phyloP scores from a whole-genome alignment of 371 early-diverging fungal genomes.

The Chytridium lagenaria region DNA sequence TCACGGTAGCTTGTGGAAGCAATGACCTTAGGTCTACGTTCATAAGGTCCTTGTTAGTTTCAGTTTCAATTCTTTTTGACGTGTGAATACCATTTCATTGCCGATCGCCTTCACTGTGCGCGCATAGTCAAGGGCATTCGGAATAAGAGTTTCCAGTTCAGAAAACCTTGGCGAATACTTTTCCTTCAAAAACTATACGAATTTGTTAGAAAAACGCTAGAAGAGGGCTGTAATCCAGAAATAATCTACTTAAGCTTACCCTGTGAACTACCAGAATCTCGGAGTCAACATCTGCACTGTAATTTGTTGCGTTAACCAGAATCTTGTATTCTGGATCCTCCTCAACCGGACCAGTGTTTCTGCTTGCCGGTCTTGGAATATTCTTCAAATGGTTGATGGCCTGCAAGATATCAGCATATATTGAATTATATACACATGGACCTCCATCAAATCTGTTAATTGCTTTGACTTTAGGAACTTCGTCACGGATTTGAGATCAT shows the following conservation, averaged over 20 bases:
- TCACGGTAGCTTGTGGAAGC: constrained; percentile 83
- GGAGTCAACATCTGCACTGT: constrained; percentile 84
- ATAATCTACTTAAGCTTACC: constrained; percentile 50
- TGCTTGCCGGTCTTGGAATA: constrained; percentile 24
- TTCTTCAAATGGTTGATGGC: constrained; percentile 39
- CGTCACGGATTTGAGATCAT: constrained; percentile 37
- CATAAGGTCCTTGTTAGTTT: constrained; percentile 45
- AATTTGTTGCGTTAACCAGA: constrained; percentile 86
- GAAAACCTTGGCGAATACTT: constrained; percentile 88
- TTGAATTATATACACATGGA: neutral
- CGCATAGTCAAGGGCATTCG: constrained; percentile 88
- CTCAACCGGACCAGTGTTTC: constrained; percentile 52
- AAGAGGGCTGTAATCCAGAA: neutral
- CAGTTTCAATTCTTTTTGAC: neutral
- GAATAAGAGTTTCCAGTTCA: constrained; percentile 88
- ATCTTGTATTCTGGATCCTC: constrained; percentile 84
- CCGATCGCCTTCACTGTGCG: constrained; percentile 87
- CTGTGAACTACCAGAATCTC: constrained; percentile 88
- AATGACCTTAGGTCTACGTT: constrained; percentile 75
- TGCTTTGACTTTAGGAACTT: constrained; percentile 37
- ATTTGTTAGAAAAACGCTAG: neutral
- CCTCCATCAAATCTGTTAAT: constrained; percentile 40
- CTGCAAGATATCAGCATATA: constrained; percentile 31
- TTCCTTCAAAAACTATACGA: constrained; percentile 81
- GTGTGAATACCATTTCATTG: constrained; percentile 60